These are phyloP conservation scores for Capsicum rhomboideum DNA, from an alignment of 257 asterid species.

Conservation along the genomic window DNA sequence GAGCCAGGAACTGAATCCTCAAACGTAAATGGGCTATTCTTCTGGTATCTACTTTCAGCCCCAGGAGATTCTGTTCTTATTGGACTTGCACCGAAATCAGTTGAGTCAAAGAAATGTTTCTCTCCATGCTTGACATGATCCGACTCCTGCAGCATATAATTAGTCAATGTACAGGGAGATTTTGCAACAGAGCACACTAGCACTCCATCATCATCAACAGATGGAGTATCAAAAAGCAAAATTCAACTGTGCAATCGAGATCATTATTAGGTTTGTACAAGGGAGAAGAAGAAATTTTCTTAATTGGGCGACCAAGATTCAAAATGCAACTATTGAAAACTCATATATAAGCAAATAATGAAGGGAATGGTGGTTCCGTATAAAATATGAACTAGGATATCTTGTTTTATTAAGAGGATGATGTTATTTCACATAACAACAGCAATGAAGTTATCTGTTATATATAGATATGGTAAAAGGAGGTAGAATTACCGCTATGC, in stretches of 20 bases:
- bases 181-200: not conserved
- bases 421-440: not conserved
- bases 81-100: slow-evolving; percentile 66
- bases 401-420: not conserved
- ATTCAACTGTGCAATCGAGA: not conserved
- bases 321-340: not conserved
- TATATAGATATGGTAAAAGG: not conserved
- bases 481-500: not conserved
- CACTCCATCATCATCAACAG: not conserved
- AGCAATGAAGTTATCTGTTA: not conserved
- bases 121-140: slow-evolving; percentile 57
- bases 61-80: slow-evolving; percentile 50
- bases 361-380: not conserved
- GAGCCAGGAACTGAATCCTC: slow-evolving; percentile 78
- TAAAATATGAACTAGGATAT: not conserved
- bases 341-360: not conserved
- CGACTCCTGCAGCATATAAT: slow-evolving; percentile 43
- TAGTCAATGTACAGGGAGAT: not conserved
- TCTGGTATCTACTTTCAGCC: slow-evolving; percentile 42
- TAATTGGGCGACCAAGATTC: not conserved
- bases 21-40: slow-evolving; percentile 45
- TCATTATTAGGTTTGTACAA: not conserved
- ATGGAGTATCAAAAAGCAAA: not conserved
- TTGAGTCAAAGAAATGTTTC: slow-evolving; percentile 68
- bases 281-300: not conserved